Base-by-base conservation (phyloP, 495 filamentous ascomycete species). In the Daldinia caldariorum region DNA sequence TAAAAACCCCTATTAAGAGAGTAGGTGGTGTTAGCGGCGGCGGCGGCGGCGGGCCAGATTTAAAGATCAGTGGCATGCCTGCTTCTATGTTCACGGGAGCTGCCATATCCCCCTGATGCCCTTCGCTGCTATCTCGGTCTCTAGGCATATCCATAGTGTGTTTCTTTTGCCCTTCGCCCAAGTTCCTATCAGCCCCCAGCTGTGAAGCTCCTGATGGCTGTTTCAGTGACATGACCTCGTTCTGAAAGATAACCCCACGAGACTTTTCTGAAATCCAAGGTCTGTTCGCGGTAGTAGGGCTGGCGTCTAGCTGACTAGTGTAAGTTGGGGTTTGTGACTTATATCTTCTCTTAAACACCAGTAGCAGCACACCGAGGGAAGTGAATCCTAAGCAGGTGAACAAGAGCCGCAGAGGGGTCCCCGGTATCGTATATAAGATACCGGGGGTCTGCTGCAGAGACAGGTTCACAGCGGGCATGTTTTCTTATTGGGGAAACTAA, bases 381-480 rank as follows among this genome's bases (percentile, higher is more conserved):
- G 71, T 62, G 29, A 79, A 61, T 50, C 71, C 74, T 39, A 69
- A 53, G 35, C 78, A 71, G 67, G 76, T 70, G 38, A 69, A 63
- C 56, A 70, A 71, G 58, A 74, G 71, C 59, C 63, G 66, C 58
- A 59, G 62, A 39, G 70, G 65, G 65, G 73, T 58, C 61, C 70
- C 65, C 57, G 61, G 56, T 55, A 70, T 65, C 58, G 73, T 43
- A 64, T 76, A 70, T 71, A 73, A 69, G 57, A 70, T 73, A 66
- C 76, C 74, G 75, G 74, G 73, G 63, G 73, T 61, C 62, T 72
- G 71, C 69, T 75, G 76, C 37, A 77, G 65, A 62, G 75, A 71
- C 67, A 75, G 69, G 73, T 72, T 79, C 66, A 81, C 68, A 74
- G 74, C 75, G 69, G 82, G 81, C 81, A 83, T 84, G 55, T 57